Base-by-base conservation (phyloP, 2,329 filamentous ascomycete species). In the Pseudogymnoascus verrucosus region DNA sequence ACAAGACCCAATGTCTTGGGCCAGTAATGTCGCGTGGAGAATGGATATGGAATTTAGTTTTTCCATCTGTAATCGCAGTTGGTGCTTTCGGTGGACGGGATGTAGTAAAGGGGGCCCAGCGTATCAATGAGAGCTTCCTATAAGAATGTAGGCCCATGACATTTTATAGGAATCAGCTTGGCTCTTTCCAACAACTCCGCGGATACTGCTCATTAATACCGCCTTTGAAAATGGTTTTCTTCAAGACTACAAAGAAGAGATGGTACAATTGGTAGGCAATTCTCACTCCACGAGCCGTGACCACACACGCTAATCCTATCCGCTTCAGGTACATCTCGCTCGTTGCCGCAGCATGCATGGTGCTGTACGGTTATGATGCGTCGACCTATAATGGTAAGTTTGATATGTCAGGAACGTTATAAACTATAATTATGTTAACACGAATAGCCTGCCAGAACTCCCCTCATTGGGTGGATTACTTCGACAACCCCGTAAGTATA, bases 341-440 rank as follows among this genome's bases (percentile, higher is more conserved):
- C 60, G 84, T 89, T 67, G 87, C 87, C 64, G 87, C 88, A 70
- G 85, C 86, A 73, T 89, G 86, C 74, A 90, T 90, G 88, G 86
- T 89, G 19, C 79, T 90, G 51, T 90, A 89, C 72, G 88, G 88
- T 64, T 90, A 90, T 72, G 88, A 90, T 79, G 86, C 87, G 1
- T 88, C 86, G 40, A 87, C 89, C 57, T 90, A 86, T 79, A 90
- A 90, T 73, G 86, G 87, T 4, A 82, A 31, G 26, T 57, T 57
- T 57, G n/a, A 57, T 57, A 31, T 8, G 26, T 34, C 26, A n/a
- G 16, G 26, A 31, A 23, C 14, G 26, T 31, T 57, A 16, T 31
- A 57, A 57, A 19, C 26, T 31, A 57, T 57, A 57, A 19, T 34
- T 57, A 34, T 57, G 31, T 31, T 34, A 57, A 57, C 47, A 19